Evolutionary conservation across 805 yeast genomes (phyloP).

Genomic region (Candida broadrunensis): DNA sequence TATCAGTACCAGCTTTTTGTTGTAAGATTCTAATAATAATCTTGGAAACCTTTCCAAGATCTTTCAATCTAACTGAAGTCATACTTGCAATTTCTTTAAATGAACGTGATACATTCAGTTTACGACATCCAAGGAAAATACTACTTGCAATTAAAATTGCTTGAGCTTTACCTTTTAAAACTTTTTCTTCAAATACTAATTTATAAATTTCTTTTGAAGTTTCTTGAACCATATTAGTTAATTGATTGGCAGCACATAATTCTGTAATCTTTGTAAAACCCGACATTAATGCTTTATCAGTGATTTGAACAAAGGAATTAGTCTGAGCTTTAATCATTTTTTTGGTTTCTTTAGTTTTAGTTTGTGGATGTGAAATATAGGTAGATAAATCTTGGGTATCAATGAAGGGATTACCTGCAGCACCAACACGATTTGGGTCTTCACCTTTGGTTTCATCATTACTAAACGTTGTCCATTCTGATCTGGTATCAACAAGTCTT

Average conservation of each 20-base stretch:
- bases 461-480: constrained; percentile 97
- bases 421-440: constrained; percentile 99
- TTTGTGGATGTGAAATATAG: constrained; percentile 88
- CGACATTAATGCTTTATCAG: constrained; percentile 80
- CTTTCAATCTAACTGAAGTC: constrained; percentile 88
- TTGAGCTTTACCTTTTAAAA: constrained; percentile 82
- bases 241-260: constrained; percentile 92
- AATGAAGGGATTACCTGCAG: constrained; percentile 91
- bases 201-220: constrained; percentile 96
- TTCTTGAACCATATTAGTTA: constrained; percentile 92
- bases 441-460: constrained; percentile 97
- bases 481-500: constrained; percentile 86
- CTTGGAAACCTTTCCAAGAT: constrained; percentile 85
- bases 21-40: constrained; percentile 61
- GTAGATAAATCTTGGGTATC: constrained; percentile 83
- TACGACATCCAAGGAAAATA: constrained; percentile 87
- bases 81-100: constrained; percentile 93
- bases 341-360: constrained; percentile 78
- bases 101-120: constrained; percentile 88
- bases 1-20: constrained; percentile 37
- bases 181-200: constrained; percentile 79
- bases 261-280: constrained; percentile 89
- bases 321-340: too few relatives aligned
- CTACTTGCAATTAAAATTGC: constrained; percentile 95
- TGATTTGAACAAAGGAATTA: too few relatives aligned